Conservation (phyloP, 1,284 basidiomycete genomes). For the Takashimella koratensis region DNA sequence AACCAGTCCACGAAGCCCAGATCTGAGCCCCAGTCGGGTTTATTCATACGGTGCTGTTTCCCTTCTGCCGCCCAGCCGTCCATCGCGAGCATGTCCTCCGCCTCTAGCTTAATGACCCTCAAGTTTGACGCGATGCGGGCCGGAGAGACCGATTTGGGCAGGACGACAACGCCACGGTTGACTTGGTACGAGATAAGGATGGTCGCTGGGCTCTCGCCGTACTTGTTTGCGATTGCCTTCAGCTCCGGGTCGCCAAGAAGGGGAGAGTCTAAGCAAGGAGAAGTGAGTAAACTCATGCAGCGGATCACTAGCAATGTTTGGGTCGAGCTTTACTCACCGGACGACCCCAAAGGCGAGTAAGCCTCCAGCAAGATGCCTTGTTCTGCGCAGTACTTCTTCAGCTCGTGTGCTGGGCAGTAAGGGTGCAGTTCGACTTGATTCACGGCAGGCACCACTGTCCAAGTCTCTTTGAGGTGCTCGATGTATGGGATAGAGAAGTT, state of each 20-base stretch:
- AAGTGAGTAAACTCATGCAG: no score
- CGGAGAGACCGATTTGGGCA: slow-evolving; percentile 72
- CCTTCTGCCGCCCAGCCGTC: slow-evolving; percentile 60
- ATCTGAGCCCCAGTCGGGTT: slow-evolving; percentile 35
- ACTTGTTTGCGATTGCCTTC: slow-evolving; percentile 59
- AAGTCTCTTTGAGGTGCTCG: slow-evolving; percentile 54
- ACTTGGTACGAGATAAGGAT: slow-evolving; percentile 37
- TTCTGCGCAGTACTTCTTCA: slow-evolving; percentile 62
- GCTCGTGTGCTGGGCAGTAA: slow-evolving; percentile 64
- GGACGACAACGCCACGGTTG: slow-evolving; percentile 56
- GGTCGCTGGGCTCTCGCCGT: slow-evolving; percentile 59
- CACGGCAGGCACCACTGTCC: slow-evolving; percentile 61
- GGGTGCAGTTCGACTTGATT: slow-evolving; percentile 72
- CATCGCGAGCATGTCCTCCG: slow-evolving; percentile 59
- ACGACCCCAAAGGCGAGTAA: slow-evolving; percentile 78
- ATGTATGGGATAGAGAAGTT: slow-evolving; percentile 39
- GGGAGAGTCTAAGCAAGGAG: slow-evolving; percentile 48
- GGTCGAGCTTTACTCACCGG: slow-evolving; percentile 51
- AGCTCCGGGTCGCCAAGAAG: slow-evolving; percentile 65
- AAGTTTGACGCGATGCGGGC: slow-evolving; percentile 61
- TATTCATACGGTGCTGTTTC: slow-evolving; percentile 35
- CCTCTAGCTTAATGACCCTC: slow-evolving; percentile 54
- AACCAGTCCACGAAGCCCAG: slow-evolving; percentile 33
- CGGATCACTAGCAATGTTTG: no score
- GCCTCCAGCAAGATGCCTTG: slow-evolving; percentile 72